A percentile compares a stretch with the other conserved stretches of the same genome.
Evolutionary conservation across 805 yeast species (phyloP).

Genomic region (Pichia membranifaciens): DNA sequence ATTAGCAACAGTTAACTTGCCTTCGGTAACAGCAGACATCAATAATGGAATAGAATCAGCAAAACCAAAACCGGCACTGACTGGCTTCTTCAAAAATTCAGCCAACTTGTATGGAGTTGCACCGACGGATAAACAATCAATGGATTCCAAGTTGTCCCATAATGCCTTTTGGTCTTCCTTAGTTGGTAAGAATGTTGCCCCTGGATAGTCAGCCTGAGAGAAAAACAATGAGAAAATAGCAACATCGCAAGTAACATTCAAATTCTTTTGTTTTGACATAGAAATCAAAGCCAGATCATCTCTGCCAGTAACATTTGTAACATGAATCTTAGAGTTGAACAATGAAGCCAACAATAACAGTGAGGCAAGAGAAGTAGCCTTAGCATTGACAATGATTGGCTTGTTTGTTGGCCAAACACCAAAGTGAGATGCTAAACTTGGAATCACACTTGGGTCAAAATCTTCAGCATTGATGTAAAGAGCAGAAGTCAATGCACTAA

Average conservation of each 20-base stretch:
- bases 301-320: conserved; percentile 75
- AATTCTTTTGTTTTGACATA: conserved; percentile 77
- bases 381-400: conserved; percentile 89
- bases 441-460: conserved; percentile 59
- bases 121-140: conserved; percentile 89
- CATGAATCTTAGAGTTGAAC: conserved; percentile 78
- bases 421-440: conserved; percentile 75
- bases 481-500: conserved; percentile 65
- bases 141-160: conserved; percentile 65
- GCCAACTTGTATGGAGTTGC: conserved; percentile 70
- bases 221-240: conserved; percentile 73
- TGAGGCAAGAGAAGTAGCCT: conserved; percentile 88
- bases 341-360: conserved; percentile 83
- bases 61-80: conserved; percentile 70
- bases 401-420: conserved; percentile 78
- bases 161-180: conserved; percentile 73
- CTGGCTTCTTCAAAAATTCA: conserved; percentile 51
- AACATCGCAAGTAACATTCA: conserved; percentile 86
- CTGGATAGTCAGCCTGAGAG: conserved; percentile 64
- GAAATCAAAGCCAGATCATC: conserved; percentile 79
- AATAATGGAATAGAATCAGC: conserved; percentile 77
- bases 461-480: conserved; percentile 77
- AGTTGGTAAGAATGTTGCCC: conserved; percentile 70
- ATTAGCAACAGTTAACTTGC: conserved; percentile 65
- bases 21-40: conserved; percentile 70